These are phyloP conservation scores for Paraglomus occultum DNA, from an alignment of 192 early-diverging fungal genomes.

Conservation along the genomic window DNA sequence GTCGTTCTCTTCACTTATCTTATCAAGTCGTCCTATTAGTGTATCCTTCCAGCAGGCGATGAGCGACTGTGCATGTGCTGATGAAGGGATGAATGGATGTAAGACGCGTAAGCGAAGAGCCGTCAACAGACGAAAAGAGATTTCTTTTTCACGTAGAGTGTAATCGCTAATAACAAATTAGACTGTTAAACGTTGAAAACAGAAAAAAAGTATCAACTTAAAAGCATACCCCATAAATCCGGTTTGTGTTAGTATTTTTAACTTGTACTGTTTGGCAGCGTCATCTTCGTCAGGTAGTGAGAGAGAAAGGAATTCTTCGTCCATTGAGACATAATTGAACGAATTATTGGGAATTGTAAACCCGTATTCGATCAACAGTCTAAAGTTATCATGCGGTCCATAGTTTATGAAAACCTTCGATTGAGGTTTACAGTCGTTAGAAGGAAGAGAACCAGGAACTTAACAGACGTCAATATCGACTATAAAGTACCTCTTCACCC, in stretches of 20 bases:
- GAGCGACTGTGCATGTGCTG: slow-evolving; percentile 30
- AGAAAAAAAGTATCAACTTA: slow-evolving; percentile 6
- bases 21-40: slow-evolving; percentile 44
- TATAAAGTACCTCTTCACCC: slow-evolving; percentile 50
- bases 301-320: slow-evolving; percentile 46
- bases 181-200: neutral
- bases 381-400: slow-evolving; percentile 56
- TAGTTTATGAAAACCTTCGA: slow-evolving; percentile 55
- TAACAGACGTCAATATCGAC: neutral
- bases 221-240: slow-evolving; percentile 47
- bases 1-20: slow-evolving; percentile 45
- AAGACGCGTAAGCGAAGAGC: slow-evolving; percentile 46
- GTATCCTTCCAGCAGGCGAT: slow-evolving; percentile 47
- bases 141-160: slow-evolving; percentile 44
- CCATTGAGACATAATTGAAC: slow-evolving; percentile 50
- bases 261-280: slow-evolving; percentile 34
- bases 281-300: slow-evolving; percentile 36
- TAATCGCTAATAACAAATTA: slow-evolving; percentile 42
- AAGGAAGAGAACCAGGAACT: no score
- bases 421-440: neutral
- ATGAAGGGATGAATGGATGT: slow-evolving; percentile 27
- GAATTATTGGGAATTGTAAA: slow-evolving; percentile 53
- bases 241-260: slow-evolving; percentile 40
- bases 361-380: slow-evolving; percentile 56
- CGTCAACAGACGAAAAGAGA: slow-evolving; percentile 48